phyloP scores from a whole-genome alignment of 352 stramenopile species.

The Phytophthora quininea region DNA sequence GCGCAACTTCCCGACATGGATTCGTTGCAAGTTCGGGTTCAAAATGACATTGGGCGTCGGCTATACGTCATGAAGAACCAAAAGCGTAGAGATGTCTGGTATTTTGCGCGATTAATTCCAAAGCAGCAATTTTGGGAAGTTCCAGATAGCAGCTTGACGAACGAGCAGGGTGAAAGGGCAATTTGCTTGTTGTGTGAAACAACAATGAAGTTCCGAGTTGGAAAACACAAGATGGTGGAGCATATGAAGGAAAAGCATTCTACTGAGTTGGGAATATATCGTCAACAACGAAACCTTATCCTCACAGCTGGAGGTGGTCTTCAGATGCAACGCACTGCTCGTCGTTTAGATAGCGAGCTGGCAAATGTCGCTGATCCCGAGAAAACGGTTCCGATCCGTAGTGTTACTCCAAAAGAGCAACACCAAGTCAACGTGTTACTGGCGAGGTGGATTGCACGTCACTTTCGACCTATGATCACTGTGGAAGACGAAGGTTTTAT shows the following conservation, averaged over 20 bases:
- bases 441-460: slow-evolving; percentile 8
- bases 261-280: background rate
- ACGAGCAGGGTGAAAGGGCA: slow-evolving; percentile 3
- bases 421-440: slow-evolving; percentile 5
- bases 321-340: background rate
- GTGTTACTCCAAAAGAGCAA: slow-evolving; percentile 4
- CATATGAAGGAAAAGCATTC: background rate
- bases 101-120: slow-evolving; percentile 5
- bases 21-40: too few species aligned
- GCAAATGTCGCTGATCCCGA: background rate
- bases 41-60: too few species aligned
- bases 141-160: background rate
- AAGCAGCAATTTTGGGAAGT: slow-evolving; percentile 1
- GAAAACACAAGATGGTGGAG: slow-evolving; percentile 11
- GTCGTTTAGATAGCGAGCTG: background rate
- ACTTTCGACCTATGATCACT: slow-evolving; percentile 15
- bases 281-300: background rate
- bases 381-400: background rate
- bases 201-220: slow-evolving; percentile 6
- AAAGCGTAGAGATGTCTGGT: slow-evolving; percentile 9
- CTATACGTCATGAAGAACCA: background rate
- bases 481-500: slow-evolving; percentile 18
- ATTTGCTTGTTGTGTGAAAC: slow-evolving; percentile 8
- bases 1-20: too few species aligned
- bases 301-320: background rate